Evolutionary conservation across 352 stramenopile species (phyloP), one percentile per base, ranked within the genome.

Genomic region (Globisporangium paroecandrum): DNA sequence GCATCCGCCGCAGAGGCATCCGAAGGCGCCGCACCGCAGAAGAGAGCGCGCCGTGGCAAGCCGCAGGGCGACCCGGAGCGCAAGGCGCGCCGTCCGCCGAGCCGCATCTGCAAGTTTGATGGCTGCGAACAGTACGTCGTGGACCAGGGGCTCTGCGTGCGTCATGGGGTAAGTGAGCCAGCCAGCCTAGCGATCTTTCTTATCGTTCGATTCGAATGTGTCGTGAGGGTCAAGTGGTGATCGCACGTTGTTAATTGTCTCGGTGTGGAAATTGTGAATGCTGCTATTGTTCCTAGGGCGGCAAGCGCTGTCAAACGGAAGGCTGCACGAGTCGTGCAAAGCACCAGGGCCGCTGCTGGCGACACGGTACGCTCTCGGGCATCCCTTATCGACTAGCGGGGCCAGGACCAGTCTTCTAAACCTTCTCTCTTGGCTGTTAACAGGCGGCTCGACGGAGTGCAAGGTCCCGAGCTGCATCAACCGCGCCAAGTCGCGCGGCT

Each of bases 91-190:
- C 71, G 81, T 32, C 81, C 81, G 7, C 79, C 82, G 10, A 90
- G 82, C 38, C 82, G 84, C 51, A 84, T 90, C 51, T 93, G 82
- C 66, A 90, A 93, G 64, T 77, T 81, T 51, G 82, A 91, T 56
- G 79, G 75, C 32, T 93, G 84, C 58, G 84, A 90, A 62, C 80
- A 93, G 69, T 93, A 93, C 60, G 83, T 93, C 43, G 84, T 91
- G 54, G 83, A 93, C 51, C 80, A 90, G 63, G 84, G 84, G n/a
- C 78, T 90, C 5, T 93, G 84, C 25, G 79, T 90, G 58, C 82
- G 84, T 25, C 84, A 93, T 56, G 82, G 84, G 62, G 84, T 92
- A 69, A 68, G 81, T 74, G 9, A 0, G 22, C n/a, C 51, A 69
- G 81, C 72, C 5, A 1, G 22, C n/a, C 51, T n/a, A 18, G 9